Evolutionary conservation across 2,329 filamentous ascomycete genomes (phyloP).

Genomic region (Cytospora piceae): DNA sequence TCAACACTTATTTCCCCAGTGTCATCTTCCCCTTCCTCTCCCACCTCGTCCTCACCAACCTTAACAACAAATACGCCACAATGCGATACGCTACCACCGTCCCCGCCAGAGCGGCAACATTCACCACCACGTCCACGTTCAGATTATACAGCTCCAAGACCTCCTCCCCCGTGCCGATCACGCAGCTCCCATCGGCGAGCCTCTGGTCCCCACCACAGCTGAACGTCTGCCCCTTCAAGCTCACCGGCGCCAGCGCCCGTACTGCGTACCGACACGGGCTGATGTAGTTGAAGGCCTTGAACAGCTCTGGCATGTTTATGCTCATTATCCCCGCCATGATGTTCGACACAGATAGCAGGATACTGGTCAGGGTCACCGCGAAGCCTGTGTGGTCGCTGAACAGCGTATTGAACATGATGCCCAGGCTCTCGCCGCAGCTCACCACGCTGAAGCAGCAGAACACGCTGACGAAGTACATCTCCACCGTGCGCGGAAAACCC

Average conservation of each 20-base stretch:
- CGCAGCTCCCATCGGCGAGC: constrained; percentile 63
- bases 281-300: constrained; percentile 72
- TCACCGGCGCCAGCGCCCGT: constrained; percentile 68
- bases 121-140: constrained; percentile 62
- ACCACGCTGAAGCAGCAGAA: constrained; percentile 76
- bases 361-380: constrained; percentile 72
- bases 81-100: constrained; percentile 68
- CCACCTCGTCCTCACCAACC: constrained; percentile 59
- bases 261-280: constrained; percentile 72
- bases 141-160: constrained; percentile 70
- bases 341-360: constrained; percentile 71
- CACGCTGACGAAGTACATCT: constrained; percentile 68
- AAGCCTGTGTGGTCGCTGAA: constrained; percentile 73
- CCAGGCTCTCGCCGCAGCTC: constrained; percentile 73
- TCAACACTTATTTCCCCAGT: background rate
- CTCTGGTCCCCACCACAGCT: constrained; percentile 65
- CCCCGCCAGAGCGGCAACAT: constrained; percentile 65
- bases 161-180: constrained; percentile 67
- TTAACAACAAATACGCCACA: constrained; percentile 63
- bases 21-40: constrained; percentile 34
- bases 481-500: constrained; percentile 63
- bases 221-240: constrained; percentile 63
- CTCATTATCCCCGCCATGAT: constrained; percentile 74
- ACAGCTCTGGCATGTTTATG: constrained; percentile 68
- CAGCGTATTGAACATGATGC: constrained; percentile 80